phyloP scores from a whole-genome alignment of 2,329 filamentous ascomycete genomes.

The Aspergillus sojae region DNA sequence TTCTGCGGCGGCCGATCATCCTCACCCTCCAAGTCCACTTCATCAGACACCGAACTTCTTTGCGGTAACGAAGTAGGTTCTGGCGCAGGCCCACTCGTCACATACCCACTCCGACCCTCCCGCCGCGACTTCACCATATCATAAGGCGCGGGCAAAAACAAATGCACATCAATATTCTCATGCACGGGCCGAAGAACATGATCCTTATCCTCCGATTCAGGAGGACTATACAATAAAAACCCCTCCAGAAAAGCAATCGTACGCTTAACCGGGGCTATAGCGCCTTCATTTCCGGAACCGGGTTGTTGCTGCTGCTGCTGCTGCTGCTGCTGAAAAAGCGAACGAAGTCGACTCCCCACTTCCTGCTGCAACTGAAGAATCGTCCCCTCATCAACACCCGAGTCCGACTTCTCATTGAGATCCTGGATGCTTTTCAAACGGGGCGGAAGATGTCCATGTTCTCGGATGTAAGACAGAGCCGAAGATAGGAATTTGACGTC shows the following conservation, averaged over 20 bases:
- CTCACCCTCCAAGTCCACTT: constrained; percentile 32
- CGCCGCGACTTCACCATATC: constrained; percentile 45
- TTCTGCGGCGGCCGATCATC: constrained; percentile 59
- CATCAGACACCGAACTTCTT: constrained; percentile 2
- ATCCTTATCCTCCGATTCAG: constrained; percentile 19
- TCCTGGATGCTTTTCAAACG: constrained; percentile 60
- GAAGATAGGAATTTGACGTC: constrained; percentile 69
- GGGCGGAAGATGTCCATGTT: constrained; percentile 60
- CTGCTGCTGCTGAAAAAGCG: neutral
- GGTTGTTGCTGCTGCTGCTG: neutral
- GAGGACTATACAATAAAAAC: constrained; percentile 75
- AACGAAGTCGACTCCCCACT: constrained; percentile 25
- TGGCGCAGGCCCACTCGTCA: constrained; percentile 47
- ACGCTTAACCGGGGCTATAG: neutral
- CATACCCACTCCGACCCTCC: constrained; percentile 49
- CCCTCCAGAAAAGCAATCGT: constrained; percentile 79
- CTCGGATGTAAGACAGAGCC: constrained; percentile 70
- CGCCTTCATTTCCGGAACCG: neutral
- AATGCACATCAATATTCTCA: constrained; percentile 65
- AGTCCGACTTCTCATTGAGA: constrained; percentile 55
- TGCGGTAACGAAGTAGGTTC: constrained; percentile 21
- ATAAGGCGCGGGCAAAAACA: constrained; percentile 76
- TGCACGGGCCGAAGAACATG: constrained; percentile 36
- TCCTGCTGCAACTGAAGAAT: constrained; percentile 27
- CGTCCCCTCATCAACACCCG: constrained; percentile 33